phyloP scores from a whole-genome alignment of 306 rosid genomes.

The Cucurbita ficifolia region DNA sequence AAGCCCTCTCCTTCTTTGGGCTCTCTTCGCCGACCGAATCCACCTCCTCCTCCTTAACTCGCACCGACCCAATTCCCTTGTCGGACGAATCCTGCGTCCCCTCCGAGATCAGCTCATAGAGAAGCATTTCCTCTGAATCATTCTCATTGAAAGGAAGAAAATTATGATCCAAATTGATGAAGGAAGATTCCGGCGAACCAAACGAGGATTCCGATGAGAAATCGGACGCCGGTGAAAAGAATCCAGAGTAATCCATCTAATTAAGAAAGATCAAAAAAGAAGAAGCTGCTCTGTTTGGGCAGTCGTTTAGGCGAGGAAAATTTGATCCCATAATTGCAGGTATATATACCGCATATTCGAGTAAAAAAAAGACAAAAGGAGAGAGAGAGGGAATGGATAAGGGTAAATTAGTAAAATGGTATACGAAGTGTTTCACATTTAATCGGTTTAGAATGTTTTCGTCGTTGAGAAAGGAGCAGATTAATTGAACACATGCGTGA shows the following conservation, averaged over 20 bases:
- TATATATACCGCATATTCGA: neutral
- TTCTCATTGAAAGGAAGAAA: constrained; percentile 79
- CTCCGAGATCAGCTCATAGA: constrained; percentile 47
- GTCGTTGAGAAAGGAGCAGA: neutral
- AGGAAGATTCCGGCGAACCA: constrained; percentile 37
- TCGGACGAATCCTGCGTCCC: neutral
- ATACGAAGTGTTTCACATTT: neutral
- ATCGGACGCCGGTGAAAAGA: constrained; percentile 28
- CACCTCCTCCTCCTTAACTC: constrained; percentile 59
- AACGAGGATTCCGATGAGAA: constrained; percentile 46
- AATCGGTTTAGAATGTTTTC: neutral
- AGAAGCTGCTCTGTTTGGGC: neutral
- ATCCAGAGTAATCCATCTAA: neutral
- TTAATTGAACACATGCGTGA: constrained; percentile 55
- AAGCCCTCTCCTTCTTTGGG: constrained; percentile 37
- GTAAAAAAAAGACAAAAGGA: neutral
- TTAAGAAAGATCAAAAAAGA: neutral
- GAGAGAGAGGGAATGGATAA: neutral
- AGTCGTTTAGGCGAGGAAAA: neutral
- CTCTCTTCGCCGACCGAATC: constrained; percentile 10
- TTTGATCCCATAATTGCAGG: neutral
- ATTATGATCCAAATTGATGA: constrained; percentile 14
- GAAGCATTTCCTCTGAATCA: constrained; percentile 83
- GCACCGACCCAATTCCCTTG: neutral
- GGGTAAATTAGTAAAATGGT: neutral